Evolutionary conservation across 805 yeast genomes (phyloP).

Genomic region (Candida boidinii): DNA sequence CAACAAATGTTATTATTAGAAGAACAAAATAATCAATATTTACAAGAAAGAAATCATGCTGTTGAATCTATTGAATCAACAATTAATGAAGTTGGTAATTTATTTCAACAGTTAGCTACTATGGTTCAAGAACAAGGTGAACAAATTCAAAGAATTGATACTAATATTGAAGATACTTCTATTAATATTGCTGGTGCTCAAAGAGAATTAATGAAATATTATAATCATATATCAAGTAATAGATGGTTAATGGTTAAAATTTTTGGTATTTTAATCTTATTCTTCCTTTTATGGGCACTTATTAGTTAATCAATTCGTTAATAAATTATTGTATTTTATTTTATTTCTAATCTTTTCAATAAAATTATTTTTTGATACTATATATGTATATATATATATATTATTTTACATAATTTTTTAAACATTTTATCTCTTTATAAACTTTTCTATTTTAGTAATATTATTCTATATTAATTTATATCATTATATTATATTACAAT

Average conservation of each 20-base stretch:
- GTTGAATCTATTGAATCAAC: conserved; percentile 97
- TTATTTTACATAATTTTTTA: no score
- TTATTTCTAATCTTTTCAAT: no score
- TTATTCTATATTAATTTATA: no score
- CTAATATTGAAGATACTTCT: conserved; percentile 87
- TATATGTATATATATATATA: no score
- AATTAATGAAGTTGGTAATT: conserved; percentile 89
- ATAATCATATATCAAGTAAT: conserved; percentile 77
- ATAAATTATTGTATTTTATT: no score
- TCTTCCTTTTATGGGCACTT: conserved; percentile 71
- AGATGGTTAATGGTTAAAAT: conserved; percentile 88
- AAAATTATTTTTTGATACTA: no score
- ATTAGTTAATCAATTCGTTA: conserved; percentile 52
- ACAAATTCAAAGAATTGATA: conserved; percentile 89
- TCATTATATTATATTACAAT: no score
- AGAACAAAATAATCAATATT: conserved; percentile 69
- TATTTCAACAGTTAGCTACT: conserved; percentile 90
- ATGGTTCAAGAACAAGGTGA: conserved; percentile 99
- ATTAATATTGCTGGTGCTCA: conserved; percentile 91
- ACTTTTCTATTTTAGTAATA: no score
- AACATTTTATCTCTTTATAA: no score
- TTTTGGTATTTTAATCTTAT: conserved; percentile 76
- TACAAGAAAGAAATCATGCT: conserved; percentile 79
- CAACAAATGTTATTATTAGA: conserved; percentile 77
- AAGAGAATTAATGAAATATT: conserved; percentile 84